A percentile compares a stretch with the other conserved stretches of the same genome.
phyloP scores from a whole-genome alignment of 768 basidiomycete species.

The Epithele typhae region DNA sequence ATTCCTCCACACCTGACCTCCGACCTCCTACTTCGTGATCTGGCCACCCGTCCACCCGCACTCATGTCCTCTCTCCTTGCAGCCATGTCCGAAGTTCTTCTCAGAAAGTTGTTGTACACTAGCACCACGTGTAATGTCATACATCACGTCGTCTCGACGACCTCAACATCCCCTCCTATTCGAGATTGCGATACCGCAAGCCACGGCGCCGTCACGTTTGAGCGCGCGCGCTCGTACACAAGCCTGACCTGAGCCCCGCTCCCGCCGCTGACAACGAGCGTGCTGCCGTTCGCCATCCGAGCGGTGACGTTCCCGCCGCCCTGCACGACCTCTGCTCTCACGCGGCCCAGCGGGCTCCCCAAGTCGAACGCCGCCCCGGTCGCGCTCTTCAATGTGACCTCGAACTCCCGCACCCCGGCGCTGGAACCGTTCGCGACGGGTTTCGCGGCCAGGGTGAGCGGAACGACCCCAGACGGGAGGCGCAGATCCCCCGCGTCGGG shows the following conservation, averaged over 20 bases:
- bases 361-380: not conserved
- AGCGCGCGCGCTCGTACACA: constrained; percentile 1
- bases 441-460: not conserved
- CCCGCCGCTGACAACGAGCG: not conserved
- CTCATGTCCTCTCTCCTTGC: too few relatives aligned
- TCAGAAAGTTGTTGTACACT: too few relatives aligned
- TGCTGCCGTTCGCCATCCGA: not conserved
- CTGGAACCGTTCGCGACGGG: not conserved
- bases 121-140: too few relatives aligned
- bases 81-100: too few relatives aligned
- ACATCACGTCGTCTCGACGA: not conserved
- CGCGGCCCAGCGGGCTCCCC: not conserved
- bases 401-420: too few relatives aligned
- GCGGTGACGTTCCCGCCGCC: not conserved
- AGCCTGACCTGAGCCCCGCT: not conserved
- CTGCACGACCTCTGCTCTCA: not conserved
- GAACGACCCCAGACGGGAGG: constrained; percentile 1
- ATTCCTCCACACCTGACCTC: too few relatives aligned
- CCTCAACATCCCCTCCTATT: not conserved
- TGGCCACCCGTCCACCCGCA: too few relatives aligned
- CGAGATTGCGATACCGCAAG: not conserved
- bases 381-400: not conserved
- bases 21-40: too few relatives aligned
- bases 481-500: constrained; percentile 1
- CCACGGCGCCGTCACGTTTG: not conserved